These are phyloP conservation scores for Eimeria praecox DNA, from an alignment of 169 alveolate species.

Conservation along the genomic window DNA sequence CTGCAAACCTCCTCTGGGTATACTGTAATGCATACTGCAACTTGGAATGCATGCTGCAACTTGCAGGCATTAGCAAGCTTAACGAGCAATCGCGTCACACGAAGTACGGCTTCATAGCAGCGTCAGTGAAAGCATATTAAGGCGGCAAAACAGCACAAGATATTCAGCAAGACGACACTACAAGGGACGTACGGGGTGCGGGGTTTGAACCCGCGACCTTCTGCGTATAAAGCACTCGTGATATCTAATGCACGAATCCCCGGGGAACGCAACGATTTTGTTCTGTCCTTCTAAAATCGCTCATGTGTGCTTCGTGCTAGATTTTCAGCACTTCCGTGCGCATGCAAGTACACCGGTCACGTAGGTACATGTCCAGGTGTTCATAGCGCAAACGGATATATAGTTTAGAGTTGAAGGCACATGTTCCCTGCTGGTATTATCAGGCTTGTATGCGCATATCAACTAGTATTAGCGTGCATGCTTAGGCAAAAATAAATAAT, in stretches of 20 bases:
- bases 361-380: background rate
- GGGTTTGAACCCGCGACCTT: constrained; percentile 92
- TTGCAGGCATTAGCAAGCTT: too few relatives aligned
- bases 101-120: too few relatives aligned
- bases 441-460: background rate
- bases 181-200: constrained; percentile 84
- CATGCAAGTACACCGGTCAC: background rate
- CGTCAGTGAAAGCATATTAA: too few relatives aligned
- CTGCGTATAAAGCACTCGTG: constrained; percentile 90
- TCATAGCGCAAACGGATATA: background rate
- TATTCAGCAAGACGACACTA: too few relatives aligned
- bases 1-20: too few relatives aligned
- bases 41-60: too few relatives aligned
- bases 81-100: too few relatives aligned
- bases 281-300: background rate
- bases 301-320: background rate
- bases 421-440: background rate
- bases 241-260: too few relatives aligned
- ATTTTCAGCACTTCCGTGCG: background rate
- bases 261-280: too few relatives aligned
- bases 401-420: background rate
- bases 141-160: too few relatives aligned
- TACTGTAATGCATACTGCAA: too few relatives aligned
- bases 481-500: background rate
- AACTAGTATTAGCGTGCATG: background rate